phyloP scores from a whole-genome alignment of 1,139 yeast species.

The Magnusiomyces paraingens region DNA sequence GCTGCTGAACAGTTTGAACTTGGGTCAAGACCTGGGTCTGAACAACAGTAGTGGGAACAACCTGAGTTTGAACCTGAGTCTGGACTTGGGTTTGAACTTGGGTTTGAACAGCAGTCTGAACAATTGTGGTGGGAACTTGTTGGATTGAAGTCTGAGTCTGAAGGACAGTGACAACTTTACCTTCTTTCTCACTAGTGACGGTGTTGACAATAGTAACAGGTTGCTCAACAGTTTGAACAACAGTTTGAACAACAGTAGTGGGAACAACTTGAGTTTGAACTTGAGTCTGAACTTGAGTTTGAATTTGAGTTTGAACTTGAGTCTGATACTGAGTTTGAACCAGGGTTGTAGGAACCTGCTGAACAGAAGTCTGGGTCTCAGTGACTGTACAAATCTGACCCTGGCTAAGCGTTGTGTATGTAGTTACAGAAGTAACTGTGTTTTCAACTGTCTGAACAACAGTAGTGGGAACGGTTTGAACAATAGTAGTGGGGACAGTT shows the following conservation, averaged over 20 bases:
- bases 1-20: neutral
- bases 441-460: neutral
- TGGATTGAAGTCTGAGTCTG: conserved; percentile 1
- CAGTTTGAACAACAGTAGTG: neutral
- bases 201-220: conserved; percentile 1
- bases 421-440: neutral
- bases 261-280: neutral
- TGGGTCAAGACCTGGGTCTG: neutral
- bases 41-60: neutral
- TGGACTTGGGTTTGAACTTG: neutral
- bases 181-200: neutral
- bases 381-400: neutral
- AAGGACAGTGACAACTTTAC: neutral
- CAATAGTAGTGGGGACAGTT: neutral
- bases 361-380: conserved; percentile 1
- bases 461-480: conserved; percentile 4
- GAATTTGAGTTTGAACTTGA: neutral
- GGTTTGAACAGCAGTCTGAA: neutral
- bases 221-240: neutral
- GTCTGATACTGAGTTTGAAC: neutral
- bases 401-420: neutral
- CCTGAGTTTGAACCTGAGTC: neutral
- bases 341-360: no score
- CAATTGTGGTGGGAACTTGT: neutral
- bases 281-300: neutral